Percentiles rank a stretch among this genome's conserved stretches.
Evolutionary conservation across 345 rosid species (phyloP).

Genomic region (Theobroma cacao): DNA sequence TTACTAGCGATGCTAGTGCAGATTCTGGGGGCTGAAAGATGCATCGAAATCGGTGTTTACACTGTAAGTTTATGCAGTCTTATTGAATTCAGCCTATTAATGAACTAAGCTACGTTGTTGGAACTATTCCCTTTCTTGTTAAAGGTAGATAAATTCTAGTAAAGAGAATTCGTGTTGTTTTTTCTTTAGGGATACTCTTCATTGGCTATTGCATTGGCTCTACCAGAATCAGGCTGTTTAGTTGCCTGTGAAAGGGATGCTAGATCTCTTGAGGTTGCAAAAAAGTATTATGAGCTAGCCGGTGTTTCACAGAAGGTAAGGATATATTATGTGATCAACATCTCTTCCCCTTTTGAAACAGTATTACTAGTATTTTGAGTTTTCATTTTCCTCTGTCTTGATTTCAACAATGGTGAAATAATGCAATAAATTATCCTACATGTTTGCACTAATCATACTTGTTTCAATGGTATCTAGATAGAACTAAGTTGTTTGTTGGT

Average conservation of each 20-base stretch:
- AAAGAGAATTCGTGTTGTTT: not conserved
- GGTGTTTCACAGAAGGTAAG: slow-evolving; percentile 81
- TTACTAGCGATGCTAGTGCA: slow-evolving; percentile 88
- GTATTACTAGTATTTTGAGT: not conserved
- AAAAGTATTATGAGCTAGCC: slow-evolving; percentile 68
- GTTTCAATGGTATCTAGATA: not conserved
- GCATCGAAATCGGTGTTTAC: slow-evolving; percentile 91
- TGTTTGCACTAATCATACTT: not conserved
- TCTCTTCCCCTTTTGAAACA: not conserved
- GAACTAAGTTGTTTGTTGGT: slow-evolving; percentile 20
- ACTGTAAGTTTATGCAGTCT: slow-evolving; percentile 44
- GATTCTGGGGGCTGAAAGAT: slow-evolving; percentile 71
- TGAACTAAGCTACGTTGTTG: not conserved
- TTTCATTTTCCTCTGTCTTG: not conserved
- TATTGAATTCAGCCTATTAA: not conserved
- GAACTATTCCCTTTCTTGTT: not conserved
- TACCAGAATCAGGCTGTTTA: slow-evolving; percentile 74
- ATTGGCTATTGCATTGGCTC: slow-evolving; percentile 76
- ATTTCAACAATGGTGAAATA: not conserved
- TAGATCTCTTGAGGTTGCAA: slow-evolving; percentile 68
- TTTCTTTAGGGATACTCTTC: slow-evolving; percentile 81
- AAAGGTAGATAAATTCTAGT: not conserved
- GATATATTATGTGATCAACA: not conserved
- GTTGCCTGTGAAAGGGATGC: slow-evolving; percentile 93
- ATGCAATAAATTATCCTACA: not conserved